Evolutionary conservation across 2,329 filamentous ascomycete genomes (phyloP), one percentile per base, ranked within the genome.

Genomic region (Penicillium capsulatum): DNA sequence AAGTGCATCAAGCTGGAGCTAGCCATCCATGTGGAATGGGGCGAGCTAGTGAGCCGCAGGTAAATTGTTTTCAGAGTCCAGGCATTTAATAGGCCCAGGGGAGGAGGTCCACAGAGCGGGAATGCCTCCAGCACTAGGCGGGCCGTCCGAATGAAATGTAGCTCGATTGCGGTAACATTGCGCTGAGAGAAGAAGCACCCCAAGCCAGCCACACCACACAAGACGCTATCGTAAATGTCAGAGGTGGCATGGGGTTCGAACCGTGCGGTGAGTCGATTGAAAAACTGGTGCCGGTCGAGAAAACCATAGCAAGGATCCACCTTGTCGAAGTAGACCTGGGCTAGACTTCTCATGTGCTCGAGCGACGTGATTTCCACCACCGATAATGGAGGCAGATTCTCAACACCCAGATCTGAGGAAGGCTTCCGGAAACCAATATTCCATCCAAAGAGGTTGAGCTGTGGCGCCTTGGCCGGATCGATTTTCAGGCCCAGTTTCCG

Each of bases 371-470:
- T 66, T 2, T 71, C 66, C 1, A 65, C 67, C 0, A 78, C 63
- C 0, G 65, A 57, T 7, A 53, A n/a, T 1, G 39, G 40, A 3
- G 47, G 15, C 3, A 17, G 31, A 1, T 38, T 24, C 9, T 29
- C 16, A 4, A 45, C 19, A n/a, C n/a, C n/a, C n/a, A n/a, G n/a
- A n/a, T 40, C 38, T 2, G 53, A 40, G 6, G 50, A 43, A 3
- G 56, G 51, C 1, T 55, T 56, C 39, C 40, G 55, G 49, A 31
- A 42, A n/a, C 59, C 65, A 13, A 69, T 53, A 50, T 79, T 79
- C 75, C 75, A 79, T 0, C 70, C 73, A 45, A 79, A 77, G 0
- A 74, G 67, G 36, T 72, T 71, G 33, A 76, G 61, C 28, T 71
- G 67, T 0, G 75, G 74, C 2, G 72, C 73, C 44, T 70, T 71